Percentiles rank a stretch among this genome's conserved stretches.
phyloP scores from a whole-genome alignment of 805 yeast genomes.

The Yamadazyma endophytica region DNA sequence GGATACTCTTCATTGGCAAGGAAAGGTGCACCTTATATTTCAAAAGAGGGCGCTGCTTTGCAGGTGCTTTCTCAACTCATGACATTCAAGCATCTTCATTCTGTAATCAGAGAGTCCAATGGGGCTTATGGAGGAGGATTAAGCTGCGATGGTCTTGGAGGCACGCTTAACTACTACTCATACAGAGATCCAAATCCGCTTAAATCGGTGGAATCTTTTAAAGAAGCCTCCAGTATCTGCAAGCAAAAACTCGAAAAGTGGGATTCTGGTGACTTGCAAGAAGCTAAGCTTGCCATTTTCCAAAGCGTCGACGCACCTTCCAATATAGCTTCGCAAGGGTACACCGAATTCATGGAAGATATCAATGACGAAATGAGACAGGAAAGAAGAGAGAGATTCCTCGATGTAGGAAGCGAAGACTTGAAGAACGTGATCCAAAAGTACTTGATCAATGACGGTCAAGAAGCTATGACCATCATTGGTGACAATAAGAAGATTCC shows the following conservation, averaged over 20 bases:
- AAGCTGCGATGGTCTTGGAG: constrained; percentile 73
- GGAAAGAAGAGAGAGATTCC: constrained; percentile 65
- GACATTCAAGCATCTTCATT: constrained; percentile 79
- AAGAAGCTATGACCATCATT: constrained; percentile 37
- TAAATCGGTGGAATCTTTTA: constrained; percentile 61
- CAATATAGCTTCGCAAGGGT: constrained; percentile 76
- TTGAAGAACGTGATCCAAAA: constrained; percentile 62
- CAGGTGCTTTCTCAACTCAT: constrained; percentile 78
- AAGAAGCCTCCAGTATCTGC: constrained; percentile 45
- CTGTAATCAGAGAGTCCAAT: constrained; percentile 89
- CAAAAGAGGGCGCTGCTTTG: constrained; percentile 77
- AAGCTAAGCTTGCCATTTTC: constrained; percentile 87
- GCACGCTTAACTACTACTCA: constrained; percentile 76
- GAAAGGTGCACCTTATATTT: constrained; percentile 61
- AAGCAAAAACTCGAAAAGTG: constrained; percentile 40
- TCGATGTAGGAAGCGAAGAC: constrained; percentile 63
- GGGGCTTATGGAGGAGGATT: constrained; percentile 99
- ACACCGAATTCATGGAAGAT: constrained; percentile 58
- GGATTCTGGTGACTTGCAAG: constrained; percentile 68
- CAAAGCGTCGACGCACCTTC: constrained; percentile 90
- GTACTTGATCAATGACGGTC: constrained; percentile 42
- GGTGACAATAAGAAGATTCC: constrained; percentile 34
- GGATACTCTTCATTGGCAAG: constrained; percentile 71
- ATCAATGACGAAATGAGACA: constrained; percentile 79
- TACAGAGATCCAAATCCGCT: constrained; percentile 91